Conservation (phyloP, 352 stramenopile species). For the Hyaloperonospora brassicae region DNA sequence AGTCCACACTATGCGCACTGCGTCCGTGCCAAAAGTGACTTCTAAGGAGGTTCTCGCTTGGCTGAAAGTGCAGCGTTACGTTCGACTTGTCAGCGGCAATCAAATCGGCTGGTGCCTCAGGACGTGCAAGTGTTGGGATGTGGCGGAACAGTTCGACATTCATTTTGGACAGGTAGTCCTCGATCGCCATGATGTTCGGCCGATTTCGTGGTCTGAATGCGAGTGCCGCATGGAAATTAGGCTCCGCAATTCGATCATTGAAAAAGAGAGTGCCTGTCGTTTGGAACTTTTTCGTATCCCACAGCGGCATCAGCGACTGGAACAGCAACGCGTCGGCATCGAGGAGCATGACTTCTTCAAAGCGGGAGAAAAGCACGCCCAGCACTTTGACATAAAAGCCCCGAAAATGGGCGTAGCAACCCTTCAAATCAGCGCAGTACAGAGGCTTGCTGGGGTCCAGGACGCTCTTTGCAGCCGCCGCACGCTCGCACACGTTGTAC, state of each 20-base stretch:
- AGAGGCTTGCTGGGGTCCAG: constrained; percentile 22
- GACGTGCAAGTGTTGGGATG: too few species aligned
- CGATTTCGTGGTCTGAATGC: too few species aligned
- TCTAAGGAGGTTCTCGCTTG: too few species aligned
- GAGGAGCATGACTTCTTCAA: constrained; percentile 48
- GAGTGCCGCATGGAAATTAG: neutral
- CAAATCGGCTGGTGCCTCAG: too few species aligned
- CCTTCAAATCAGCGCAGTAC: constrained; percentile 28
- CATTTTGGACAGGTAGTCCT: too few species aligned
- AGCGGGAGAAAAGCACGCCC: constrained; percentile 34
- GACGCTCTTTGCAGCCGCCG: constrained; percentile 22
- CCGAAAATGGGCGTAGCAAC: constrained; percentile 33
- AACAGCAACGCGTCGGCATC: constrained; percentile 44
- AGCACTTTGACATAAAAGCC: constrained; percentile 29
- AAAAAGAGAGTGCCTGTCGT: constrained; percentile 46
- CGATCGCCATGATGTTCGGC: too few species aligned
- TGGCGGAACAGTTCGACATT: too few species aligned
- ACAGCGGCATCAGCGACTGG: constrained; percentile 32
- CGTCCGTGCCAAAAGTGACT: too few species aligned
- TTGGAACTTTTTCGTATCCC: constrained; percentile 23
- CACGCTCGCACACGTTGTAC: constrained; percentile 30
- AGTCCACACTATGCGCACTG: too few species aligned
- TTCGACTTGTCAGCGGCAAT: too few species aligned
- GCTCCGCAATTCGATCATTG: constrained; percentile 19
- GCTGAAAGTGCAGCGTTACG: too few species aligned